Evolutionary conservation across 2,329 filamentous ascomycete genomes (phyloP).

Genomic region (Diaporthe citrichinensis): DNA sequence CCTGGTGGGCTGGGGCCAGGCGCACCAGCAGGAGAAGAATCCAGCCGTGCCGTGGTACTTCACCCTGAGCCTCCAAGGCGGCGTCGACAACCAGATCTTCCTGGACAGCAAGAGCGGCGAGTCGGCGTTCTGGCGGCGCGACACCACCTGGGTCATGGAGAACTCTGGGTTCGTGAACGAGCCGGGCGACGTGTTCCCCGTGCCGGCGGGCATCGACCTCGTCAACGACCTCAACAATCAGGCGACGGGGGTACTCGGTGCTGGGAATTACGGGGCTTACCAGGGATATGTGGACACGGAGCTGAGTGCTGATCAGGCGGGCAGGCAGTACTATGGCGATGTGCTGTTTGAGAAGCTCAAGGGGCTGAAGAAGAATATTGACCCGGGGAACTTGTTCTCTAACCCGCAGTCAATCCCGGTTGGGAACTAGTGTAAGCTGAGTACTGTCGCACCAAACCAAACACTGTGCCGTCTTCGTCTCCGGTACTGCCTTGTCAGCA

Average conservation of each 20-base stretch:
- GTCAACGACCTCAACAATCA: conserved; percentile 45
- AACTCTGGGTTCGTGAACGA: conserved; percentile 40
- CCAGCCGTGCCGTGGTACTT: conserved; percentile 48
- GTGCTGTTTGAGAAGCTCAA: conserved; percentile 44
- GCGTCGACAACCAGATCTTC: conserved; percentile 46
- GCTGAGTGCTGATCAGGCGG: conserved; percentile 45
- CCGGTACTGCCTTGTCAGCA: no score
- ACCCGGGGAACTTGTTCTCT: conserved; percentile 46
- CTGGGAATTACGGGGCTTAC: conserved; percentile 46
- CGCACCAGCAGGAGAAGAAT: conserved; percentile 35
- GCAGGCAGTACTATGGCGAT: conserved; percentile 48
- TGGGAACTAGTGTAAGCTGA: background rate
- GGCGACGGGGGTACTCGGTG: conserved; percentile 43
- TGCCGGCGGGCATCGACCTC: conserved; percentile 43
- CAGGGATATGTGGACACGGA: conserved; percentile 50
- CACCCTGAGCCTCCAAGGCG: conserved; percentile 51
- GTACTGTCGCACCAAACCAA: no score
- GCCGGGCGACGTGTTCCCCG: conserved; percentile 33
- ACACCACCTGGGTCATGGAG: conserved; percentile 49
- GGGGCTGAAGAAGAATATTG: conserved; percentile 55
- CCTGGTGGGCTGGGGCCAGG: conserved; percentile 46
- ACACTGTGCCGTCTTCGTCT: no score
- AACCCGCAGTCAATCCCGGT: conserved; percentile 49
- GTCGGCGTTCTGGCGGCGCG: conserved; percentile 47
- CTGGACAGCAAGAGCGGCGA: conserved; percentile 39